Evolutionary conservation across 805 yeast genomes (phyloP).

Genomic region (Candida bentonensis): DNA sequence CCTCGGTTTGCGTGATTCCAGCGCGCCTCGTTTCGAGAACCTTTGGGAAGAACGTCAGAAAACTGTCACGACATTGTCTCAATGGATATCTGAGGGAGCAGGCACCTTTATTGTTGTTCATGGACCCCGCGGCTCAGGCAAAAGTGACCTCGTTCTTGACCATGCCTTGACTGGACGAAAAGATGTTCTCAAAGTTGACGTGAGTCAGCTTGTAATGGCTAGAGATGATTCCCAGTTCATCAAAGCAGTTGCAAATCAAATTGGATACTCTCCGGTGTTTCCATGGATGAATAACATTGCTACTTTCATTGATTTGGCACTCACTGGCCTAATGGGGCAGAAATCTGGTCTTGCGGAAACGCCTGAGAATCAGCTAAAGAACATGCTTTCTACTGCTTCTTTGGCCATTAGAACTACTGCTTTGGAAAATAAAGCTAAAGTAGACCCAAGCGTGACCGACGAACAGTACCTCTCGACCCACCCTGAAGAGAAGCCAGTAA

Average conservation of each 20-base stretch:
- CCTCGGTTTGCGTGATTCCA: not conserved
- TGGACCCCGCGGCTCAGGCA: slow-evolving; percentile 96
- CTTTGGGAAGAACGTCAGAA: slow-evolving; percentile 64
- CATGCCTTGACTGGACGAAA: slow-evolving; percentile 47
- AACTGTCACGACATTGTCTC: slow-evolving; percentile 49
- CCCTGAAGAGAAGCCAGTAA: slow-evolving; percentile 11
- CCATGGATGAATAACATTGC: slow-evolving; percentile 82
- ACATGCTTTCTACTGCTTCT: slow-evolving; percentile 14
- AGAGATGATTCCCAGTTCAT: slow-evolving; percentile 61
- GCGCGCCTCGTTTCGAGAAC: slow-evolving; percentile 6
- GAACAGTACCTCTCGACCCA: slow-evolving; percentile 11
- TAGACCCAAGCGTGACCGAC: slow-evolving; percentile 5
- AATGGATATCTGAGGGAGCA: slow-evolving; percentile 81
- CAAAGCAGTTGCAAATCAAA: slow-evolving; percentile 50
- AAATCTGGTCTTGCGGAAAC: slow-evolving; percentile 14
- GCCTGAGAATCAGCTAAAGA: slow-evolving; percentile 16
- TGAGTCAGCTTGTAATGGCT: slow-evolving; percentile 60
- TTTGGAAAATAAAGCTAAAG: slow-evolving; percentile 21
- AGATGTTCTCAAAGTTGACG: slow-evolving; percentile 59
- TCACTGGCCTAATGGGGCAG: slow-evolving; percentile 87
- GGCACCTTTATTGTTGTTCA: slow-evolving; percentile 78
- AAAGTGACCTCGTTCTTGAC: slow-evolving; percentile 59
- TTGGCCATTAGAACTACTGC: slow-evolving; percentile 57
- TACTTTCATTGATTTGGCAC: slow-evolving; percentile 66
- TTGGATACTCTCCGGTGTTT: slow-evolving; percentile 89